Evolutionary conservation across 306 rosid genomes (phyloP), one percentile per base, ranked within the genome.

Genomic region (Fagus crenata): DNA sequence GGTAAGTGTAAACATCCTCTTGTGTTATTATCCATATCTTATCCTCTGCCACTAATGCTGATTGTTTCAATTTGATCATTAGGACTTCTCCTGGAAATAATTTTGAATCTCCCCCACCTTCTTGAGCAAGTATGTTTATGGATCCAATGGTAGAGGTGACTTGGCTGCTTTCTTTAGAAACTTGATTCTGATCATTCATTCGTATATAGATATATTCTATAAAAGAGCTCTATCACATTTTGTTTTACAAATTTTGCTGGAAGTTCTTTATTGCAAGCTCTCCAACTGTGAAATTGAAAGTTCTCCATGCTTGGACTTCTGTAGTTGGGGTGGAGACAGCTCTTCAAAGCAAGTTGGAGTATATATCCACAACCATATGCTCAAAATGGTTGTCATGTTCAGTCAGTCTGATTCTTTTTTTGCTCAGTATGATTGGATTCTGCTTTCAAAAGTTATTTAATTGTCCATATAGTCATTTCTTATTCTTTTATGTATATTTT

Each of bases 51-150:
- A 49, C 41, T 43, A 67, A 76, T 73, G 42, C 82, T 89, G 71
- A 88, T 77, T 49, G 39, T 73, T 81, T 65, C 80, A 1, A 78
- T 67, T 70, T 83, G 70, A 77, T 71, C 75, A 77, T 78, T 90
- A 94, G 96, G 84, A 75, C 76, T 71, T 77, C 88, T 54, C 75
- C 81, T 60, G 97, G 98, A 80, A 94, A 94, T 83, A 84, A 73
- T 67, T 79, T 90, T 56, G 70, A 59, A 33, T 73, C 90, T 31
- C 88, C 92, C 64, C 82, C 92, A 49, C 80, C 93, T 78, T 55
- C 94, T 69, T 89, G 87, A 90, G 81, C 70, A 49, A 80, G 36
- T 71, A 51, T 58, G 43, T 55, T 46, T 40, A 32, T 67, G 65
- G 73, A 72, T 69, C 74, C 71, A 59, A 69, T 11, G 37, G 79